Base-by-base conservation (phyloP, 2,329 filamentous ascomycete species). In the Xylariaceae sp. region DNA sequence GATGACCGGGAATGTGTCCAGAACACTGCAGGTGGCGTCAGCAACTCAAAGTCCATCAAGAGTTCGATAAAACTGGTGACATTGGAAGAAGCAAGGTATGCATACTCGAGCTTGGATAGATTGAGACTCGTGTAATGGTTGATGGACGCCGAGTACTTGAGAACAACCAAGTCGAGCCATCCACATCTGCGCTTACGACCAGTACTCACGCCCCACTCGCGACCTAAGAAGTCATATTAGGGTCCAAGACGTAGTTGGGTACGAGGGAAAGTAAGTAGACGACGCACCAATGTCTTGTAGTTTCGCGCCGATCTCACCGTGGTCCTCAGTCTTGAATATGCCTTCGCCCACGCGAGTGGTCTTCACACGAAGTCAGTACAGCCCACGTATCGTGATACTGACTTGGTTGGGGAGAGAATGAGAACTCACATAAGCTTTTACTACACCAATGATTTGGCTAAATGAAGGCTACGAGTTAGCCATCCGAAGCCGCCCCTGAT, bases 1-100 rank as follows among this genome's bases (percentile, higher is more conserved):
- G 60, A 93, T 72, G 50, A 77, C 79, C 8, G 74, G 67, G 55
- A 94, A 87, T 19, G 74, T 74, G 54, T 88, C 83, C 12, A 88
- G 68, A 23, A 87, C 70, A 47, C 31, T 37, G 18, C n/a, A n/a
- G n/a, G n/a, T 21, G 29, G 17, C 7, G 18, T 14, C 3, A 18
- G 19, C n/a, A 10, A 17, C n/a, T 36, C 17, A 9, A 13, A 12
- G 27, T 15, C n/a, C n/a, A 6, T 15, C 7, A 15, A 5, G n/a
- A 29, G 15, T 5, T 18, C 27, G 27, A 4, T 10, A n/a, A n/a
- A n/a, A n/a, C n/a, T n/a, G n/a, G n/a, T n/a, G n/a, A n/a, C n/a
- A n/a, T n/a, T n/a, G n/a, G n/a, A n/a, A n/a, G n/a, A n/a, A n/a
- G n/a, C n/a, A n/a, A n/a, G n/a, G n/a, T n/a, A 3, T 5, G 29